Evolutionary conservation across 2,329 filamentous ascomycete species (phyloP), one percentile per base, ranked within the genome.

Genomic region (Zalaria sp.): DNA sequence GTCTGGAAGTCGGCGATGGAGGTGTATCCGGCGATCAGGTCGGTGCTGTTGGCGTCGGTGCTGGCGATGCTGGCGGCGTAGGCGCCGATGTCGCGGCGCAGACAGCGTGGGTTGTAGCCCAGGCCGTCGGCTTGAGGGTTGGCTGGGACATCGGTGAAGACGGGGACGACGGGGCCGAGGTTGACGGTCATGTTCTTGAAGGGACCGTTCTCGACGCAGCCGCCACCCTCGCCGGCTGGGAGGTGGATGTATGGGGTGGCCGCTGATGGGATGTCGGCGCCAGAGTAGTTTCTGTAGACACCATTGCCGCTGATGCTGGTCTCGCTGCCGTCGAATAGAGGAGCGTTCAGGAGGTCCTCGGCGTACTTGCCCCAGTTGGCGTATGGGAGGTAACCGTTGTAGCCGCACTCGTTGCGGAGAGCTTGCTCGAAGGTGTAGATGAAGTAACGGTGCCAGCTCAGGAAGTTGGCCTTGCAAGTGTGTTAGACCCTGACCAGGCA

Each of bases 261-360:
- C 3, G 41, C 43, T 2, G 39, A 26, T 3, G 39, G 38, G 27
- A 47, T 38, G 7, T 35, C 34, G 29, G 42, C 38, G 10, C 42
- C 43, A 5, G 41, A 26, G 8, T 47, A 39, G 18, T 40, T 25
- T 11, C 40, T 35, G 31, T 46, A 40, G 2, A 28, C 41, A 11
- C 47, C 47, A 31, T 49, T 45, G 37, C 42, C 42, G 34, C 47
- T 42, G 41, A 49, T 47, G 26, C 62, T 57, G n/a, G 63, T 66
- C 18, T 62, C 63, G 44, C 62, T 67, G 35, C 72, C 72, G 46
- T 76, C 70, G 40, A 75, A 73, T 38, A 73, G 51, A 4, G 69
- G 66, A 0, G 68, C 72, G 34, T 62, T 60, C 29, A 44, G 32
- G 10, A 42, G 44, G 11, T 72, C 62, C 7, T 38, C 28, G 5